Conservation (phyloP, 306 rosid species). For the Amphicarpaea edgeworthii region DNA sequence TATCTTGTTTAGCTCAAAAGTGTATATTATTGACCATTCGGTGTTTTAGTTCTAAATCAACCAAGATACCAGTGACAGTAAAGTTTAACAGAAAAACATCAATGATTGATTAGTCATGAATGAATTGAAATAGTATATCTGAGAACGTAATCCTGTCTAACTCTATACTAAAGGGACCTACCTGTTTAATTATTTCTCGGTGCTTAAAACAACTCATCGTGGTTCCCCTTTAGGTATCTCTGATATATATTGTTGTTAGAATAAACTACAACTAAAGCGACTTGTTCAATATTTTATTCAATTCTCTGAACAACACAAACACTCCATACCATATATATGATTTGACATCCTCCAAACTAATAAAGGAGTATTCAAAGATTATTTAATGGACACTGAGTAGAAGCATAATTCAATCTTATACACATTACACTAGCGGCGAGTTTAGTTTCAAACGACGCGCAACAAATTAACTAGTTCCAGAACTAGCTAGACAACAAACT, state of each 20-base stretch:
- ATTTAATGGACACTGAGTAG: background rate
- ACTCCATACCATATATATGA: background rate
- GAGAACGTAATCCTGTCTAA: conserved; percentile 22
- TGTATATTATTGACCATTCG: conserved; percentile 14
- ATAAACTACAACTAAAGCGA: conserved; percentile 19
- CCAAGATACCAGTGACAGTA: conserved; percentile 26
- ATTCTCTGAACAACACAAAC: background rate
- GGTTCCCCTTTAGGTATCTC: background rate
- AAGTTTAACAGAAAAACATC: conserved; percentile 39
- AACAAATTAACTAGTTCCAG: conserved; percentile 27
- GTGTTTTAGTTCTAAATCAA: conserved; percentile 20
- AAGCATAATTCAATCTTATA: background rate
- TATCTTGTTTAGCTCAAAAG: conserved; percentile 17
- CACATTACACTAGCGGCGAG: too few species aligned
- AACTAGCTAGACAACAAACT: conserved; percentile 43
- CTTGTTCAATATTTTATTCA: background rate
- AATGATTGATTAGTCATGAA: conserved; percentile 42
- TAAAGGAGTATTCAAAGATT: background rate
- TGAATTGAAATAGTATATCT: conserved; percentile 3
- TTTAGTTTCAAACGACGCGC: background rate
- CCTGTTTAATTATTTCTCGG: too few species aligned
- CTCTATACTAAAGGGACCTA: too few species aligned
- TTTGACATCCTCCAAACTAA: background rate
- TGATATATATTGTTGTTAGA: conserved; percentile 14
- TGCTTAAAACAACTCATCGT: background rate